These are phyloP conservation scores for Lathyrus sativus DNA, from an alignment of 306 rosid genomes.

Conservation along the genomic window DNA sequence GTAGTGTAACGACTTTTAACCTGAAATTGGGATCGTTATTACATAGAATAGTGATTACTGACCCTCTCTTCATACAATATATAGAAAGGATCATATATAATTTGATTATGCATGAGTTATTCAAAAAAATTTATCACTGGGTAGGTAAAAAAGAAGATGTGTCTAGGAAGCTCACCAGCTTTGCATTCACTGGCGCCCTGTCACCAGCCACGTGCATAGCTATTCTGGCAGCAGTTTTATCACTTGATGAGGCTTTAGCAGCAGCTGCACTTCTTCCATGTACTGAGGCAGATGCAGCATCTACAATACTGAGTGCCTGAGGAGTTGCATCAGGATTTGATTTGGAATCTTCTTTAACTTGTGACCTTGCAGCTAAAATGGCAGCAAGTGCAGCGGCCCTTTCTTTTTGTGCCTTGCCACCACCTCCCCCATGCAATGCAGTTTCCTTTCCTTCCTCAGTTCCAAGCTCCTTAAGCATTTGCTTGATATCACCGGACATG, in stretches of 20 bases:
- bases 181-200: slow-evolving; percentile 86
- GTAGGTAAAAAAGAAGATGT: slow-evolving; percentile 17
- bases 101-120: slow-evolving; percentile 20
- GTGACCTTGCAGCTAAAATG: slow-evolving; percentile 85
- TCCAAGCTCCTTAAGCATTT: slow-evolving; percentile 92
- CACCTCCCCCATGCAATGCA: slow-evolving; percentile 97
- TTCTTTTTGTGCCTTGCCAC: slow-evolving; percentile 94
- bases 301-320: slow-evolving; percentile 89
- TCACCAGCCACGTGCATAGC: slow-evolving; percentile 97
- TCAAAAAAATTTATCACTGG: neutral
- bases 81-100: slow-evolving; percentile 13
- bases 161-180: slow-evolving; percentile 64
- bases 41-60: neutral
- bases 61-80: slow-evolving; percentile 14
- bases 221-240: slow-evolving; percentile 94
- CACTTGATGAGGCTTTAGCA: slow-evolving; percentile 83
- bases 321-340: slow-evolving; percentile 63
- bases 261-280: slow-evolving; percentile 99
- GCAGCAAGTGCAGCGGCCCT: slow-evolving; percentile 94
- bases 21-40: slow-evolving; percentile 50
- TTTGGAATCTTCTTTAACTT: slow-evolving; percentile 68
- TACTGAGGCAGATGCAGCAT: slow-evolving; percentile 99
- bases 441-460: slow-evolving; percentile 93
- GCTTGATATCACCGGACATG: slow-evolving; percentile 85
- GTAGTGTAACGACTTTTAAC: slow-evolving; percentile 90